These are phyloP conservation scores for Setaria viridis DNA, from an alignment of 202 grass and related monocot species.

Conservation along the genomic window DNA sequence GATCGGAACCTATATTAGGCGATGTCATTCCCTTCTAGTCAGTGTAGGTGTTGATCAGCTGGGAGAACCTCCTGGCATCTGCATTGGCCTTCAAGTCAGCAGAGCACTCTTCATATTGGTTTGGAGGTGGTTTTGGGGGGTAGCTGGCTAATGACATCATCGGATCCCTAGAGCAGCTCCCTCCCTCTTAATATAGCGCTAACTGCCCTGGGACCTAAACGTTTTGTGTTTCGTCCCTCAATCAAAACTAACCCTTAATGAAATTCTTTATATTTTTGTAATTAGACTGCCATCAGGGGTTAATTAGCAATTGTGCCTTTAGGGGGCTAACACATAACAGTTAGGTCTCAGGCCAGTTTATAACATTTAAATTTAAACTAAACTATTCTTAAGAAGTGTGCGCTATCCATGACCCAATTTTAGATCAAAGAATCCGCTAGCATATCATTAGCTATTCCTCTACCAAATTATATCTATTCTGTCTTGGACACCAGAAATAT, in stretches of 20 bases:
- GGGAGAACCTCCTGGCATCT: background rate
- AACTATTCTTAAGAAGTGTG: background rate
- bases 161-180: background rate
- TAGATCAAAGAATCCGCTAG: background rate
- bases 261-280: background rate
- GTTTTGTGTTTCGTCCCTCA: background rate
- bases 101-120: background rate
- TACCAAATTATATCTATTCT: slow-evolving; percentile 27
- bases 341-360: background rate
- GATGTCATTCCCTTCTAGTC: background rate
- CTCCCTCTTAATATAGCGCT: background rate
- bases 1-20: background rate
- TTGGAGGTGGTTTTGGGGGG: background rate
- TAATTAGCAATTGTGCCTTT: background rate
- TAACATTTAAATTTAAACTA: background rate
- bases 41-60: background rate
- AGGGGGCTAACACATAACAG: too few species aligned
- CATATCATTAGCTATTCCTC: slow-evolving; percentile 2
- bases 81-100: background rate
- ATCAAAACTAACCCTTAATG: background rate
- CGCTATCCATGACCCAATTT: background rate
- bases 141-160: background rate
- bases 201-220: background rate
- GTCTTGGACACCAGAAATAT: slow-evolving; percentile 3
- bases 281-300: background rate